Percentiles rank a stretch among this genome's conserved stretches.
These are phyloP conservation scores for Keqinozyma sinolaborantium DNA, from an alignment of 1,139 yeast genomes.

Conservation along the genomic window DNA sequence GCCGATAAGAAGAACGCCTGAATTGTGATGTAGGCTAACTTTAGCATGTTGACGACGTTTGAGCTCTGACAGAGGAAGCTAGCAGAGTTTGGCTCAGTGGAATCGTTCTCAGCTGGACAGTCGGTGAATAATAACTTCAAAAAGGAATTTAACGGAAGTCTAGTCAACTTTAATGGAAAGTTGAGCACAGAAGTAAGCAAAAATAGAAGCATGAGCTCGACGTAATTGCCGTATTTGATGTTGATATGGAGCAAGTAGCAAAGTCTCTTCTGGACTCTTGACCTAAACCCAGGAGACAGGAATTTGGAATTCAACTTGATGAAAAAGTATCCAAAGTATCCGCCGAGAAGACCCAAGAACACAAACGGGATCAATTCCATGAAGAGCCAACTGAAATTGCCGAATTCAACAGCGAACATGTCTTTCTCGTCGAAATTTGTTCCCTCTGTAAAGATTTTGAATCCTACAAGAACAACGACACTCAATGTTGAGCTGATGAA, in stretches of 20 bases:
- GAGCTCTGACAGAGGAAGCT: constrained; percentile 37
- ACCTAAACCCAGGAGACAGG: constrained; percentile 17
- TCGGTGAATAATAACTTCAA: constrained; percentile 61
- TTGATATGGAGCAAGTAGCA: constrained; percentile 13
- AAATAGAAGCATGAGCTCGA: constrained; percentile 51
- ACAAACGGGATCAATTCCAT: constrained; percentile 70
- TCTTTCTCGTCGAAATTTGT: constrained; percentile 51
- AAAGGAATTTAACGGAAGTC: constrained; percentile 54
- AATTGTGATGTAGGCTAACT: constrained; percentile 42
- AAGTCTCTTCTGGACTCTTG: constrained; percentile 15
- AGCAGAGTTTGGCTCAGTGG: constrained; percentile 16
- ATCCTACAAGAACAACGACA: constrained; percentile 58
- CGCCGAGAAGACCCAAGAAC: constrained; percentile 65
- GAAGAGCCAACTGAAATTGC: constrained; percentile 70
- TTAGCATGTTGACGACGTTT: constrained; percentile 22
- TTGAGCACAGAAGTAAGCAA: constrained; percentile 50
- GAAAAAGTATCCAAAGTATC: constrained; percentile 58
- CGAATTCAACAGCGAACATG: constrained; percentile 59
- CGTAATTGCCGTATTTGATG: constrained; percentile 18
- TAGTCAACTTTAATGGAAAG: constrained; percentile 53
- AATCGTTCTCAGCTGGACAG: constrained; percentile 34
- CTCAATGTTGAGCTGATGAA: constrained; percentile 76
- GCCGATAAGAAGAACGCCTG: constrained; percentile 54
- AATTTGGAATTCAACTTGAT: constrained; percentile 43
- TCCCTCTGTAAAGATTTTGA: constrained; percentile 56